A percentile compares a stretch with the other conserved stretches of the same genome.
Conservation (phyloP, 129 eudicot genomes). For the Tagetes erecta region DNA sequence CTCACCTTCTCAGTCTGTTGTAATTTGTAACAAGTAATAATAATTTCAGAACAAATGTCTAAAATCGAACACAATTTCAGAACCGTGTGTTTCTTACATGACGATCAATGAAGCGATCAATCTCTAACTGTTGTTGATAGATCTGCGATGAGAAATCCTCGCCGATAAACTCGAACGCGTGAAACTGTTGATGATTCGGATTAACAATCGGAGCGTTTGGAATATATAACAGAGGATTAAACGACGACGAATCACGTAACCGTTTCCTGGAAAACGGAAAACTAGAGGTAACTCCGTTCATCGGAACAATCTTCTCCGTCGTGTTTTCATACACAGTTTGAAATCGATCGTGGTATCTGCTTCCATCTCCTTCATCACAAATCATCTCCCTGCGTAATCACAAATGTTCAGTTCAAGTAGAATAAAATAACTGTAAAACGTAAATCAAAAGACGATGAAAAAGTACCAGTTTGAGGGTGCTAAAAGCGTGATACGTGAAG, state of each 20-base stretch:
- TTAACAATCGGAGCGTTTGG: conserved; percentile 8
- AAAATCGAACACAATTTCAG: not conserved
- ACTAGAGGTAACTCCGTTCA: conserved; percentile 4
- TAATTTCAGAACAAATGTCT: not conserved
- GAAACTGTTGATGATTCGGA: conserved; percentile 2
- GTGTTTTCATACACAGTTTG: conserved; percentile 2
- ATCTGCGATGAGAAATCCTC: conserved; percentile 29
- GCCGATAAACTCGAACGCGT: conserved; percentile 4
- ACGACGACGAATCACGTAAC: not conserved
- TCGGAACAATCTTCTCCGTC: not conserved
- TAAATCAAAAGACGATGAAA: not conserved
- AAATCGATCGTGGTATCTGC: not conserved
- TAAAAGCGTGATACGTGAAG: conserved; percentile 15
- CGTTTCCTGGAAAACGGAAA: conserved; percentile 19
- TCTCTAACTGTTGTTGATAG: conserved; percentile 33
- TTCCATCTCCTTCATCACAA: not conserved
- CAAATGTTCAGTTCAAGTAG: no score
- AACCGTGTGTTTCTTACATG: conserved; percentile 18
- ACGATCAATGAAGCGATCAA: conserved; percentile 15
- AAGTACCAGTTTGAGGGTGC: not conserved
- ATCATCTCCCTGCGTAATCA: conserved; percentile 1
- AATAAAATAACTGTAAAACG: not conserved
- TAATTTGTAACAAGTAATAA: not conserved
- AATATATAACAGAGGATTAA: not conserved
- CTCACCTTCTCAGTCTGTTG: conserved; percentile 56